Base-by-base conservation (phyloP, 129 eudicot species). In the Pulicaria dysenterica region DNA sequence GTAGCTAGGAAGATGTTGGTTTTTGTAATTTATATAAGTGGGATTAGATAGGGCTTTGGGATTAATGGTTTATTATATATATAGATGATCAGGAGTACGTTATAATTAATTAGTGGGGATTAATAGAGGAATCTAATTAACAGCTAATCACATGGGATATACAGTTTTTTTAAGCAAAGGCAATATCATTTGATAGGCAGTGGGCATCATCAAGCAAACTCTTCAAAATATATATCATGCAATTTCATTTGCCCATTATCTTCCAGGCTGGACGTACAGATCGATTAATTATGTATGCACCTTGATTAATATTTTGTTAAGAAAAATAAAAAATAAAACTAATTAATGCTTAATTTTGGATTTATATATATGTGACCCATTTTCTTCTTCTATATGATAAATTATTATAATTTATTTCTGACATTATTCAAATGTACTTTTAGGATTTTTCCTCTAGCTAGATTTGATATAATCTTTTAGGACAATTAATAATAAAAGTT, bases 111-210 rank as follows among this genome's bases (percentile, higher is more conserved):
- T n/a, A n/a, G 31, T 24, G 45, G 76, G 67, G 70, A 60, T 24
- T 77, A 69, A 39, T 46, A 12, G 63, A 48, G 76, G 81, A 69
- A 77, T 77, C 64, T 60, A 60, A n/a, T n/a, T n/a, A n/a, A 77
- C 81, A 77, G 81, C 76, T 77, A 77, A 77, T 77, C 14, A n/a
- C 46, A 69, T 57, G 56, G 70, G 71, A 24, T 19, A 51, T 69
- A 77, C 60, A 48, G 61, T 58, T 39, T 24, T 49, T 60, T n/a
- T 60, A 59, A 58, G 54, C 6, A 60, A 31, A 51, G n/a, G 38
- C 64, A 59, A 69, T 69, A 77, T 77, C 55, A 69, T 69, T 59
- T n/a, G 51, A 50, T 1, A 49, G 46, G 31, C 24, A 56, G 70
- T 77, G 81, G 70, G 64, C 56, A 47, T 58, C 63, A 24, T 24